These are phyloP conservation scores for Triticum urartu DNA, from an alignment of 176 grass and related monocot genomes.

Conservation along the genomic window DNA sequence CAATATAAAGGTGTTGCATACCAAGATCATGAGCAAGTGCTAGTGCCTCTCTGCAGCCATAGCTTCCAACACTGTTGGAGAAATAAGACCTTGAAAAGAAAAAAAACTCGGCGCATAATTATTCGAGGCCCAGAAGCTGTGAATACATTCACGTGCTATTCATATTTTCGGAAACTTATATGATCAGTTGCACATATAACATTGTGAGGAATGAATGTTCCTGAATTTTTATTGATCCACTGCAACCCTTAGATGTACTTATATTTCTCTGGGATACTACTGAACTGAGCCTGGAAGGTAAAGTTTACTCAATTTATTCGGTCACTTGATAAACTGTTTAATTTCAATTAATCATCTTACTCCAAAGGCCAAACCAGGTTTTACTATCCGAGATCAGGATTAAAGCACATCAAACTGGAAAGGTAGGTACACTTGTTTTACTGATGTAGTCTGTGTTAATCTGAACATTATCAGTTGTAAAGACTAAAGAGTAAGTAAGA, in stretches of 20 bases:
- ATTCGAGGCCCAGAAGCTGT: not conserved
- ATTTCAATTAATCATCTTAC: not conserved
- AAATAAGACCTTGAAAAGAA: too few relatives aligned
- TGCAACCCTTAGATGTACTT: not conserved
- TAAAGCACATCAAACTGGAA: not conserved
- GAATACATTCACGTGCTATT: not conserved
- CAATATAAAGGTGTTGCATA: too few relatives aligned
- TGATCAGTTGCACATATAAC: not conserved
- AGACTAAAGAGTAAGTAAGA: not conserved
- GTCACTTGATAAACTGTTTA: too few relatives aligned
- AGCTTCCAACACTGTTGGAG: too few relatives aligned
- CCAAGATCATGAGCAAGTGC: too few relatives aligned
- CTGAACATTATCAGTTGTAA: not conserved
- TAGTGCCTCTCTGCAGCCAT: too few relatives aligned
- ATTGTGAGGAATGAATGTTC: not conserved
- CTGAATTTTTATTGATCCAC: not conserved
- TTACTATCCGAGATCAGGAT: not conserved
- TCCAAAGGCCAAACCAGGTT: not conserved
- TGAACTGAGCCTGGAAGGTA: not conserved
- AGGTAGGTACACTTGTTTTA: not conserved
- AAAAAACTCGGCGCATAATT: not conserved
- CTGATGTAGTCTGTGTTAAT: not conserved
- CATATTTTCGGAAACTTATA: not conserved
- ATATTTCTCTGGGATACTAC: not conserved
- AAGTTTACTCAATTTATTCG: not conserved